A percentile compares a stretch with the other conserved stretches of the same genome.
Evolutionary conservation across 495 filamentous ascomycete species (phyloP).

Genomic region (Gamarada debralockiae): DNA sequence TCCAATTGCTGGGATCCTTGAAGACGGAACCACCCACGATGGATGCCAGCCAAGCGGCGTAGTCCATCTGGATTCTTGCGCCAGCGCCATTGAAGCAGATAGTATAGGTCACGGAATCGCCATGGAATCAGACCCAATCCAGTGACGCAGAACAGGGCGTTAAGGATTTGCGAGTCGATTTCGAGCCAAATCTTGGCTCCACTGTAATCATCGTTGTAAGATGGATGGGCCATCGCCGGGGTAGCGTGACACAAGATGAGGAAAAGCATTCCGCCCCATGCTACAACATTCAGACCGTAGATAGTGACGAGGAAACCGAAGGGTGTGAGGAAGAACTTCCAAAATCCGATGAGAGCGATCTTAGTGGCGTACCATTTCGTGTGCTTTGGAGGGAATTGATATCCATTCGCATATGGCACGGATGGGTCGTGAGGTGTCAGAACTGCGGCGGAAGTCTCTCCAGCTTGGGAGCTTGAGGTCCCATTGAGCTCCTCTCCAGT

Average conservation of each 20-base stretch:
- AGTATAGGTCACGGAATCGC: conserved; percentile 77
- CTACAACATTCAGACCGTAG: conserved; percentile 76
- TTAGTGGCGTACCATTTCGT: conserved; percentile 44
- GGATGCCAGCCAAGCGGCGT: conserved; percentile 58
- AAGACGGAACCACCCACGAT: conserved; percentile 67
- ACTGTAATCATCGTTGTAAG: conserved; percentile 57
- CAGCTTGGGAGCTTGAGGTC: neutral
- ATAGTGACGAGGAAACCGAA: conserved; percentile 71
- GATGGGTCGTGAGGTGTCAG: conserved; percentile 14
- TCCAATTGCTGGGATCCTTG: conserved; percentile 46
- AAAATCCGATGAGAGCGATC: conserved; percentile 49
- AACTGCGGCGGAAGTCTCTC: neutral
- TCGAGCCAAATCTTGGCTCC: conserved; percentile 78
- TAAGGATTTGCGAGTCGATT: conserved; percentile 79
- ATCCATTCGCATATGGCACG: conserved; percentile 47
- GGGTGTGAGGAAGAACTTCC: conserved; percentile 60
- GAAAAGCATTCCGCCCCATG: conserved; percentile 94
- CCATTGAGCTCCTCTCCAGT: neutral
- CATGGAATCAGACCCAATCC: conserved; percentile 81
- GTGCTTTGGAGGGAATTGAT: conserved; percentile 67
- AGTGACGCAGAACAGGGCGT: conserved; percentile 80
- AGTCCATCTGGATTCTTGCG: conserved; percentile 44
- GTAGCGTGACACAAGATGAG: conserved; percentile 71
- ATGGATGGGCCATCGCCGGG: conserved; percentile 39
- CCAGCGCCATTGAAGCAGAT: conserved; percentile 58